Evolutionary conservation across 768 basidiomycete species (phyloP), one percentile per base, ranked within the genome.

Genomic region (Psilocybe sp.): DNA sequence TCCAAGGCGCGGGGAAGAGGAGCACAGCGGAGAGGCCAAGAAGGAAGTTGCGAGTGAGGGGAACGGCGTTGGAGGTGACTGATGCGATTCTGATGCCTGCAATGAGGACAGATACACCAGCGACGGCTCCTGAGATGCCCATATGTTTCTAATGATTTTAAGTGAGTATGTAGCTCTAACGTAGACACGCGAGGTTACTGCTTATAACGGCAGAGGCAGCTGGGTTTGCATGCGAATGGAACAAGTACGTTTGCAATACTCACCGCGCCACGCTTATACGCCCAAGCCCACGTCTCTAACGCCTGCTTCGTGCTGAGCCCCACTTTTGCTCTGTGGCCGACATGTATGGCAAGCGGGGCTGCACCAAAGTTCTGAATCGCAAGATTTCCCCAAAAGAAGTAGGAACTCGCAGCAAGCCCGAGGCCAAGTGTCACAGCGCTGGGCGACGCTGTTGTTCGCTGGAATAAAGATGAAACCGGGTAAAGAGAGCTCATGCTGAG

Each of bases 311-410:
- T 44, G 33, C 42, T 44, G 1, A 54, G 10, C 1, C 44, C 52
- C 20, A 54, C n/a, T n/a, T 49, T 49, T 33, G 45, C 42, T 12
- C 40, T 33, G 11, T 46, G 48, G 14, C 40, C 15, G 4, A 49
- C 48, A 40, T 54, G 11, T 7, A 50, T 35, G 6, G 52, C 37
- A 35, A 50, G 32, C 9, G 16, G 16, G 4, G 50, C 41, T 1
- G 44, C 44, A 0, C 48, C 52, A 6, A 45, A 32, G 20, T 14
- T 3, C 12, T 54, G 48, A 13, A 18, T 19, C 3, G 52, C 44
- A n/a, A 54, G 10, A 34, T 50, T 54, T 14, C 52, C 52, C 52
- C 52, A 54, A 31, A 49, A 54, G 48, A 41, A 54, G 48, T 50
- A 54, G 1, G 52, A 54, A n/a, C 38, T 38, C 1, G 32, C 32